phyloP scores from a whole-genome alignment of 2,329 filamentous ascomycete genomes.

The Fusarium humuli region DNA sequence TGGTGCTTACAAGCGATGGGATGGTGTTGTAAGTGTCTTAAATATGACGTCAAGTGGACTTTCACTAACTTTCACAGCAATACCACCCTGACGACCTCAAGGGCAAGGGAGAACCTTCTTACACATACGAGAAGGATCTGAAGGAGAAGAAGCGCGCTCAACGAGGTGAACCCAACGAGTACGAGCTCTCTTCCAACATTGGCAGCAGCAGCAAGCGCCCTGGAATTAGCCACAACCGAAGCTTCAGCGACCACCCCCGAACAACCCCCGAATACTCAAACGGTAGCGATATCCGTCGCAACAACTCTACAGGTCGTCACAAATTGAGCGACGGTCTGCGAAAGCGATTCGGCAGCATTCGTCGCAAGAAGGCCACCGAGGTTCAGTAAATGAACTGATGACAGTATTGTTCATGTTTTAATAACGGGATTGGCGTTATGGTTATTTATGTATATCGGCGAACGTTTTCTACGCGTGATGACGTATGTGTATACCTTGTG shows the following conservation, averaged over 20 bases:
- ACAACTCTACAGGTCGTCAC: constrained; percentile 57
- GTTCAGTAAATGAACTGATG: constrained; percentile 4
- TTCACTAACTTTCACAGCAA: constrained; percentile 55
- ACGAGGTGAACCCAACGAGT: constrained; percentile 53
- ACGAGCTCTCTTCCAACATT: constrained; percentile 62
- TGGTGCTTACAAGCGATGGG: constrained; percentile 82
- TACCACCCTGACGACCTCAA: constrained; percentile 84
- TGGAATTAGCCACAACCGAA: constrained; percentile 56
- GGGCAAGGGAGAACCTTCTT: constrained; percentile 84
- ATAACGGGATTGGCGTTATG: constrained; percentile 15
- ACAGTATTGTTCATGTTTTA: neutral
- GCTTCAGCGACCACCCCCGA: constrained; percentile 55
- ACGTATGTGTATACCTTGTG: constrained; percentile 19
- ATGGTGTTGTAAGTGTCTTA: constrained; percentile 71
- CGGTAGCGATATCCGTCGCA: constrained; percentile 50
- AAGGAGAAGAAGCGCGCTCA: constrained; percentile 65
- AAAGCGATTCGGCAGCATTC: constrained; percentile 65
- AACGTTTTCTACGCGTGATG: constrained; percentile 5
- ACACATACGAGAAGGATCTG: constrained; percentile 74
- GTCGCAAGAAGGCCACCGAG: constrained; percentile 55
- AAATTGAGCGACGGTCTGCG: constrained; percentile 64
- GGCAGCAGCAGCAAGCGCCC: constrained; percentile 35
- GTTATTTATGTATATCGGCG: neutral
- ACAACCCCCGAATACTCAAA: constrained; percentile 42
- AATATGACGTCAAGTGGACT: neutral